Evolutionary conservation across 1,284 basidiomycete species (phyloP).

Genomic region (Marasmius fiardii): DNA sequence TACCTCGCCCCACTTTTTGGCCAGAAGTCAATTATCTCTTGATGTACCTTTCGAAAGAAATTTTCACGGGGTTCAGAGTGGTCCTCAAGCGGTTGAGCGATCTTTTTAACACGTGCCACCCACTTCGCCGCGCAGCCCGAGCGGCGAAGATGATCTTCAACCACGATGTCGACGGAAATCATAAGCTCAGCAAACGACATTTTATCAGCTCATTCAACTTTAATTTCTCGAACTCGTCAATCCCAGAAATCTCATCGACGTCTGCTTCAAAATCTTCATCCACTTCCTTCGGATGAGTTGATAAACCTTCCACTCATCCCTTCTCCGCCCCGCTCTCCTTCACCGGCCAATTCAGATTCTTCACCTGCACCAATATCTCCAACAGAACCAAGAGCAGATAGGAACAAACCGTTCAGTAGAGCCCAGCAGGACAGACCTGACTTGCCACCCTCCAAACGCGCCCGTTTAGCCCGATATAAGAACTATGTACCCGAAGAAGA

Average conservation of each 20-base stretch:
- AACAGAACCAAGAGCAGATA: slow-evolving; percentile 31
- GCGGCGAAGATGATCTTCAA: too few species aligned
- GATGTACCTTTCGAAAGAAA: too few species aligned
- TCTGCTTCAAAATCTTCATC: slow-evolving; percentile 26
- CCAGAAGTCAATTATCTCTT: too few species aligned
- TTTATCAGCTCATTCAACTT: slow-evolving; percentile 42
- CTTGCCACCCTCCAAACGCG: slow-evolving; percentile 67
- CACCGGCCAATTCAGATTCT: slow-evolving; percentile 33
- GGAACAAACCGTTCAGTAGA: slow-evolving; percentile 35
- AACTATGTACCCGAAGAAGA: slow-evolving; percentile 91
- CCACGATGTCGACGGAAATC: slow-evolving; percentile 31
- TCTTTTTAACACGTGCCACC: too few species aligned
- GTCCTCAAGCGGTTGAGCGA: too few species aligned
- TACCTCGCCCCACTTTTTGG: too few species aligned
- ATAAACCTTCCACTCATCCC: slow-evolving; percentile 46
- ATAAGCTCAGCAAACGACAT: slow-evolving; percentile 47
- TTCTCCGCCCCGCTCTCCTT: slow-evolving; percentile 40
- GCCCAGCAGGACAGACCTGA: slow-evolving; percentile 31
- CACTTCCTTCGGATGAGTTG: slow-evolving; percentile 26
- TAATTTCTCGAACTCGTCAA: slow-evolving; percentile 31
- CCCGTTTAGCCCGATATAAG: slow-evolving; percentile 58
- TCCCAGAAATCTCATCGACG: slow-evolving; percentile 33
- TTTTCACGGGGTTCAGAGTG: too few species aligned
- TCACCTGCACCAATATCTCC: slow-evolving; percentile 42
- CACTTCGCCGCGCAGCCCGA: too few species aligned